Evolutionary conservation across 73 alveolate species (phyloP), one percentile per base, ranked within the genome.

Genomic region (Paramecium biaurelia): DNA sequence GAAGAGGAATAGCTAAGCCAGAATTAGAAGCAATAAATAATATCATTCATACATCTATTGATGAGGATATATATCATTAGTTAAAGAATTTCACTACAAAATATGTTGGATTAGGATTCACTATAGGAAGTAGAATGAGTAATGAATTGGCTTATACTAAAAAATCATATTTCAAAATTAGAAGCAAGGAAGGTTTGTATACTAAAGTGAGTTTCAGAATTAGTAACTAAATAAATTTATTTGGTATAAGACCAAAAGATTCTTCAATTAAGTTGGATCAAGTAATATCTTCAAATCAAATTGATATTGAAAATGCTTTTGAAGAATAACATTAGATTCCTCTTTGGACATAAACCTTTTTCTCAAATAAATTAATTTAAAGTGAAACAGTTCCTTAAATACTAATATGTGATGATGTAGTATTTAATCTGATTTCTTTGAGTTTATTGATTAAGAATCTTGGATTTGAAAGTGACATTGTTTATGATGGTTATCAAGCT

Each of bases 401-500:
- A 42, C 53, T 79, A 24, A 20, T 79, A 20, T 79, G 90, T 42
- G 90, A 79, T 79, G 90, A 79, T 79, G 90, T 79, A 4, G 70
- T 76, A 14, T 79, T 79, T 21, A 79, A 79, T 79, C 28, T 79
- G 20, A 79, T 79, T 23, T 38, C 90, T 4, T 63, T 79, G n/a
- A 30, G 43, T n/a, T 23, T 79, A 24, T 26, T 79, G 5, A 41
- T 79, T 24, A 43, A 79, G 37, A 79, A 79, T 47, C 28, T 79
- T 12, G 90, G 90, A 20, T 42, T 30, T 79, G 56, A 34, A 20
- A 30, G 85, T 6, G 94, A 89, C 67, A 28, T 70, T 70, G 94
- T 88, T 14, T 89, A 70, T 41, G 94, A 89, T 89, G 94, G 94
- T 18, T 58, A 70, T 21, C 30, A 89, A 49, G 94, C 94, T 8